These are phyloP conservation scores for Pythium myriotylum DNA, from an alignment of 352 stramenopile genomes.

Conservation along the genomic window DNA sequence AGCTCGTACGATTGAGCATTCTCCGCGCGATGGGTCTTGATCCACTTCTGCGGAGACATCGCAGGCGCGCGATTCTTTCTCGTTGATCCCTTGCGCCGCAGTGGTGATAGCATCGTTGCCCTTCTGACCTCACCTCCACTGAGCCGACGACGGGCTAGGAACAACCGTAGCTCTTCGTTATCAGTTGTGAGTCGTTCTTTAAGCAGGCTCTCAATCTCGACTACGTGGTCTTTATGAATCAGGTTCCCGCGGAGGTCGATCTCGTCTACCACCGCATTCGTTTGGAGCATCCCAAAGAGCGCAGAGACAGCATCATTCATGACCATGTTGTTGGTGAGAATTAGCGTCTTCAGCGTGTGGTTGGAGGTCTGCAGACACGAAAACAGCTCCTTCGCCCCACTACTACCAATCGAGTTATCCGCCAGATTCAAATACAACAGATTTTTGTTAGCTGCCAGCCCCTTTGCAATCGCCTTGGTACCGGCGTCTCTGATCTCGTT, in stretches of 20 bases:
- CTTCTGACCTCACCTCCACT: neutral
- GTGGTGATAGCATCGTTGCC: slow-evolving; percentile 1
- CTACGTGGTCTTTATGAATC: slow-evolving; percentile 45
- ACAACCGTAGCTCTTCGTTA: slow-evolving; percentile 47
- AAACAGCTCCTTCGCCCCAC: slow-evolving; percentile 54
- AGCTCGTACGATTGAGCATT: neutral
- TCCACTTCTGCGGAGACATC: slow-evolving; percentile 58
- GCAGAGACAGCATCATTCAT: slow-evolving; percentile 48
- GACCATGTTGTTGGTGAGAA: slow-evolving; percentile 68
- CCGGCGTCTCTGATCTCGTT: slow-evolving; percentile 53
- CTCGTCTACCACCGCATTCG: slow-evolving; percentile 42
- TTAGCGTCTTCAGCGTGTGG: slow-evolving; percentile 42
- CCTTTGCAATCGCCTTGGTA: slow-evolving; percentile 42
- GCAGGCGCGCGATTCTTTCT: slow-evolving; percentile 23
- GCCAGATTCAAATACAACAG: slow-evolving; percentile 61
- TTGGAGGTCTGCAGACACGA: slow-evolving; percentile 38
- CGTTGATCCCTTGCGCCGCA: slow-evolving; percentile 8
- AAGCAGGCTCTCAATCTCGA: slow-evolving; percentile 25
- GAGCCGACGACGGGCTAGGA: slow-evolving; percentile 51
- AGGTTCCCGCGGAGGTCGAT: slow-evolving; percentile 66
- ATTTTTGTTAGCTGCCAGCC: slow-evolving; percentile 43
- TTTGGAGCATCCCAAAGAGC: slow-evolving; percentile 37
- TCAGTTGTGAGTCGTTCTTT: slow-evolving; percentile 35
- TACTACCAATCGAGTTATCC: slow-evolving; percentile 59
- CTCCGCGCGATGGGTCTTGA: slow-evolving; percentile 28